Evolutionary conservation across 495 filamentous ascomycete species (phyloP).

Genomic region (Rostrohypoxylon terebratum): DNA sequence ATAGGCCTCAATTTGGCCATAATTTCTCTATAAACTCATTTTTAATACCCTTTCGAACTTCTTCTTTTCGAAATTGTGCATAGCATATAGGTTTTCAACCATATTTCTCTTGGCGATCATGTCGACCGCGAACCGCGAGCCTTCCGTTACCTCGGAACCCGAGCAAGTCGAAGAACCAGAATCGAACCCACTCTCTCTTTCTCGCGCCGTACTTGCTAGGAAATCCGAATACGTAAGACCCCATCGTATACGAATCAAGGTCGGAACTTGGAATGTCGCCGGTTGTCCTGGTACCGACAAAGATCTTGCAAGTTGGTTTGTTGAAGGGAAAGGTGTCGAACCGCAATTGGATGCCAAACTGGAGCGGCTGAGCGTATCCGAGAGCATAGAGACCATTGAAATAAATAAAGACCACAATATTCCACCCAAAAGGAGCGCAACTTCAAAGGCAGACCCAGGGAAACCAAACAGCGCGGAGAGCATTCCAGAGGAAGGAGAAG

Average conservation of each 20-base stretch:
- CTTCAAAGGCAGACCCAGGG: slow-evolving; percentile 53
- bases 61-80: background rate
- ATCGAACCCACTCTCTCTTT: slow-evolving; percentile 59
- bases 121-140: slow-evolving; percentile 45
- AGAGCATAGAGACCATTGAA: slow-evolving; percentile 44
- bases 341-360: slow-evolving; percentile 65
- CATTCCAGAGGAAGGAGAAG: slow-evolving; percentile 48
- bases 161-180: slow-evolving; percentile 53
- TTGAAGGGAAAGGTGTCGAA: slow-evolving; percentile 72
- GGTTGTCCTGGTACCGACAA: slow-evolving; percentile 83
- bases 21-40: background rate
- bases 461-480: slow-evolving; percentile 26
- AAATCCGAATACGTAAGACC: slow-evolving; percentile 80
- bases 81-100: background rate
- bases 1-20: slow-evolving; percentile 19
- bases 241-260: slow-evolving; percentile 78
- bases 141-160: slow-evolving; percentile 49
- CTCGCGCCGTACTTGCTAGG: slow-evolving; percentile 72
- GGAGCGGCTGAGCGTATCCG: slow-evolving; percentile 60
- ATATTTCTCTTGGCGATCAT: slow-evolving; percentile 33
- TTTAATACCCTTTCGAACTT: background rate
- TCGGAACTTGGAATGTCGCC: slow-evolving; percentile 96
- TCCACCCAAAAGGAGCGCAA: slow-evolving; percentile 31
- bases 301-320: slow-evolving; percentile 88
- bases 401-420: slow-evolving; percentile 28